A percentile compares a stretch with the other conserved stretches of the same genome.
Conservation (phyloP, 1,139 yeast species). For the Yamadazyma diddensiae region DNA sequence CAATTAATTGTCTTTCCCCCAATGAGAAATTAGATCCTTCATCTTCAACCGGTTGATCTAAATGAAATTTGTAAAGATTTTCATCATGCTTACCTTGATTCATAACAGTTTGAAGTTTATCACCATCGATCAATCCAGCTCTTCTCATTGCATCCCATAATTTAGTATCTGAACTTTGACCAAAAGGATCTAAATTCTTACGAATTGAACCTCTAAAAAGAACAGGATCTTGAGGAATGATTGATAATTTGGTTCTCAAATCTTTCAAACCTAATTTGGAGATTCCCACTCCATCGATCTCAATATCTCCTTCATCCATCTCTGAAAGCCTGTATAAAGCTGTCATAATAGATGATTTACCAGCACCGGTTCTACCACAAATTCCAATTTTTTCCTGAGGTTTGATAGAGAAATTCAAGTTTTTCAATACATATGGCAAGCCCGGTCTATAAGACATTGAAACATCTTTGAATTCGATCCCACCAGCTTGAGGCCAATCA, state of each 20-base stretch:
- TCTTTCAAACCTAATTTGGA: slow-evolving; percentile 55
- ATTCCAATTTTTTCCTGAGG: slow-evolving; percentile 86
- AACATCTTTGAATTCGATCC: slow-evolving; percentile 67
- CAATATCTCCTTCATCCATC: slow-evolving; percentile 75
- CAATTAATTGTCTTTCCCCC: slow-evolving; percentile 41
- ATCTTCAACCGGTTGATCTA: slow-evolving; percentile 37
- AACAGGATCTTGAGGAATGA: slow-evolving; percentile 81
- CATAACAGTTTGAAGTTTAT: slow-evolving; percentile 39
- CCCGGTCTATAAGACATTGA: slow-evolving; percentile 83
- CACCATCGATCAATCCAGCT: slow-evolving; percentile 53
- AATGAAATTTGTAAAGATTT: slow-evolving; percentile 40
- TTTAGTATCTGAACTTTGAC: slow-evolving; percentile 45
- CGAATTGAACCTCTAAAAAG: slow-evolving; percentile 66
- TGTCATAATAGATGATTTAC: slow-evolving; percentile 92
- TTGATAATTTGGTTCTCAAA: slow-evolving; percentile 59
- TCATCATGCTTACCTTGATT: slow-evolving; percentile 42
- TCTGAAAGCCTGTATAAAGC: slow-evolving; percentile 90
- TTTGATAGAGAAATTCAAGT: slow-evolving; percentile 72
- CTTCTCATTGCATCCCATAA: slow-evolving; percentile 58
- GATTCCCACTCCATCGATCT: slow-evolving; percentile 85
- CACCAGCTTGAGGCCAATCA: slow-evolving; percentile 85
- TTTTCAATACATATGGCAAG: slow-evolving; percentile 84
- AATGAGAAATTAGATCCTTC: slow-evolving; percentile 40
- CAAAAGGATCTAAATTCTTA: slow-evolving; percentile 67
- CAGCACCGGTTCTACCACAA: slow-evolving; percentile 98